phyloP scores from a whole-genome alignment of 1,284 basidiomycete genomes.

The Moniliella sp. region DNA sequence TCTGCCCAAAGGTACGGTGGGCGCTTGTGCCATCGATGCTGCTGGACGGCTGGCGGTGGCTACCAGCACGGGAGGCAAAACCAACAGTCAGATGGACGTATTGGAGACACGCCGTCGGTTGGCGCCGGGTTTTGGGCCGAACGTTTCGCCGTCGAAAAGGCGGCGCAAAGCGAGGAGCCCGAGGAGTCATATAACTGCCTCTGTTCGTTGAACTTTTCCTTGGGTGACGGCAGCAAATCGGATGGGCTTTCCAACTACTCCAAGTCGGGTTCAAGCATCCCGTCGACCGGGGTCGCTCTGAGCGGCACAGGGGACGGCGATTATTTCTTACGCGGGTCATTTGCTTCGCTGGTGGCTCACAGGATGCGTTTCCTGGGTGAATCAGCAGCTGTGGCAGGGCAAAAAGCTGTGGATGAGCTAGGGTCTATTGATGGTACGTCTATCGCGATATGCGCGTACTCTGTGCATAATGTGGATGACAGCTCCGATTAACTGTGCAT shows the following conservation, averaged over 20 bases:
- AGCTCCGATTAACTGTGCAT: too few relatives aligned
- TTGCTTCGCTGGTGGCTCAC: slow-evolving; percentile 46
- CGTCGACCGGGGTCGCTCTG: slow-evolving; percentile 43
- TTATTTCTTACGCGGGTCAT: slow-evolving; percentile 52
- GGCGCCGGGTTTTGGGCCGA: slow-evolving; percentile 62
- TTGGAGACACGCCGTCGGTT: slow-evolving; percentile 59
- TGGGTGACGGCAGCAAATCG: too few relatives aligned
- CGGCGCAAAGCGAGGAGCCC: background rate
- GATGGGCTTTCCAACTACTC: too few relatives aligned
- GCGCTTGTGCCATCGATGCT: slow-evolving; percentile 55
- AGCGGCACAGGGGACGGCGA: slow-evolving; percentile 66
- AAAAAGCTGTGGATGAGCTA: slow-evolving; percentile 43
- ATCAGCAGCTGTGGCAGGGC: slow-evolving; percentile 42
- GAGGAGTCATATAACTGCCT: too few relatives aligned
- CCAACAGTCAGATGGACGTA: slow-evolving; percentile 60
- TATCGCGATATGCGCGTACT: too few relatives aligned
- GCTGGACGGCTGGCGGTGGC: slow-evolving; percentile 49
- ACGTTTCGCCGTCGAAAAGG: slow-evolving; percentile 42
- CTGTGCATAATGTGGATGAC: too few relatives aligned
- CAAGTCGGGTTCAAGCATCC: too few relatives aligned
- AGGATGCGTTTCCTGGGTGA: slow-evolving; percentile 47
- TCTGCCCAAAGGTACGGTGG: slow-evolving; percentile 54
- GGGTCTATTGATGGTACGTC: slow-evolving; percentile 40
- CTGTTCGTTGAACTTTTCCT: too few relatives aligned
- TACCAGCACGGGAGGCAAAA: slow-evolving; percentile 58